Percentiles rank a stretch among this genome's conserved stretches.
Evolutionary conservation across 108 stramenopile species (phyloP).

Genomic region (Discostella pseudostelligera): DNA sequence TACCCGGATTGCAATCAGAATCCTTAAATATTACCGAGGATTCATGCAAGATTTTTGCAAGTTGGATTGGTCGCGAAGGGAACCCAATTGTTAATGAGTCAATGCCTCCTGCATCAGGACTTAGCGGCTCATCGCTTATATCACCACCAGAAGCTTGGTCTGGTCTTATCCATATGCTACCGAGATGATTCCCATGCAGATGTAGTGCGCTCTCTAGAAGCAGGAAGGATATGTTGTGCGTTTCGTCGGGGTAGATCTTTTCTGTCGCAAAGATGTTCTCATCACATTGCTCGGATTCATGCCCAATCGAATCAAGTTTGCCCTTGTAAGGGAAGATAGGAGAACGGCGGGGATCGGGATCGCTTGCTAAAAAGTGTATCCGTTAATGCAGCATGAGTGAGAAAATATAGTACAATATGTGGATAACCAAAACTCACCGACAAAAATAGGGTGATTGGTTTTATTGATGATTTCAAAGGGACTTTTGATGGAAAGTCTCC

Average conservation of each 20-base stretch:
- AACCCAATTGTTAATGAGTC: slow-evolving; percentile 39
- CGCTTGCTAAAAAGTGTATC: slow-evolving; percentile 42
- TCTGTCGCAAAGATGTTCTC: slow-evolving; percentile 15
- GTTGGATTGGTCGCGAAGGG: slow-evolving; percentile 72
- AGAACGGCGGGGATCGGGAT: slow-evolving; percentile 74
- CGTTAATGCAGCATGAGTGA: not conserved
- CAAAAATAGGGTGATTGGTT: slow-evolving; percentile 70
- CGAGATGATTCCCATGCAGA: slow-evolving; percentile 66
- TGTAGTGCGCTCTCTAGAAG: slow-evolving; percentile 72
- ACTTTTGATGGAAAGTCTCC: slow-evolving; percentile 75
- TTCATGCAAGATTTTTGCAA: slow-evolving; percentile 82
- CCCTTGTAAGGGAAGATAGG: not conserved
- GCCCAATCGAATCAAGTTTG: slow-evolving; percentile 15
- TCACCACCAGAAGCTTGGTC: slow-evolving; percentile 26
- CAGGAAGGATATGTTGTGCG: slow-evolving; percentile 48
- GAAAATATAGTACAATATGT: not conserved
- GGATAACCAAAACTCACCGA: slow-evolving; percentile 15
- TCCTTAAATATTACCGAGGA: slow-evolving; percentile 62
- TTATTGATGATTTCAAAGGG: slow-evolving; percentile 85
- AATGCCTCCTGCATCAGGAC: not conserved
- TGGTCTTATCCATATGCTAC: slow-evolving; percentile 75
- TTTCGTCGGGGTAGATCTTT: slow-evolving; percentile 44
- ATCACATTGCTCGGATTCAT: slow-evolving; percentile 6
- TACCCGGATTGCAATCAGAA: slow-evolving; percentile 44
- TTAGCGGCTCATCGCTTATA: slow-evolving; percentile 9